These are phyloP conservation scores for Pseudogymnoascus sp. DNA, from an alignment of 2,329 filamentous ascomycete species.

Conservation along the genomic window DNA sequence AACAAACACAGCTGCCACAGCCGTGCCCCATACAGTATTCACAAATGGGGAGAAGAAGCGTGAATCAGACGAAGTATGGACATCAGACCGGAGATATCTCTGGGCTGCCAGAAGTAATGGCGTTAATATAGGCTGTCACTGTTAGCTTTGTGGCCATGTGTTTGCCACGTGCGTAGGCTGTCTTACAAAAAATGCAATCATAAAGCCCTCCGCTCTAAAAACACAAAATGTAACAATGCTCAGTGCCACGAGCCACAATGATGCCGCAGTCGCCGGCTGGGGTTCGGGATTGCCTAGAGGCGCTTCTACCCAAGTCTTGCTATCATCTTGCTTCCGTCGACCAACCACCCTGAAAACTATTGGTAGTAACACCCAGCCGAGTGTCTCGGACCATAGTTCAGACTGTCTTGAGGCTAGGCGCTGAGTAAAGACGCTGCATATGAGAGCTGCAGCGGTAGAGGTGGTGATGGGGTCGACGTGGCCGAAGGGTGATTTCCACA, in stretches of 20 bases:
- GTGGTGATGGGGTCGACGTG: conserved; percentile 11
- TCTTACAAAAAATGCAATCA: conserved; percentile 10
- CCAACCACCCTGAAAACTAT: conserved; percentile 15
- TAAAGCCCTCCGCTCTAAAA: conserved; percentile 19
- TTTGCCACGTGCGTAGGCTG: too few relatives aligned
- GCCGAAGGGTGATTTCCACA: neutral
- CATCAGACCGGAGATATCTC: conserved; percentile 15
- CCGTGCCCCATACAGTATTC: conserved; percentile 19
- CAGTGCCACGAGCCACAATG: conserved; percentile 15
- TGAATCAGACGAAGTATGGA: conserved; percentile 7
- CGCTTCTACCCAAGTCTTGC: neutral
- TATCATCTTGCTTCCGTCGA: neutral
- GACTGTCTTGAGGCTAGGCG: conserved; percentile 15
- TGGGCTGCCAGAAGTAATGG: conserved; percentile 26
- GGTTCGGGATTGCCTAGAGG: neutral
- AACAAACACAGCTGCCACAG: conserved; percentile 19
- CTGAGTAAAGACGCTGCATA: conserved; percentile 22
- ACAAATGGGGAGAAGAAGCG: conserved; percentile 15
- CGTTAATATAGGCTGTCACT: conserved; percentile 25
- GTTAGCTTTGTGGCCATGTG: conserved; percentile 1
- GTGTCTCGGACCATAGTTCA: conserved; percentile 28
- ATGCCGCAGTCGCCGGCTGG: neutral
- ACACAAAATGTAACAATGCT: conserved; percentile 17
- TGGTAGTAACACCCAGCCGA: conserved; percentile 28
- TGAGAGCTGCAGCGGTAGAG: conserved; percentile 19